Evolutionary conservation across 2,329 filamentous ascomycete species (phyloP), one percentile per base, ranked within the genome.

Genomic region (Fusarium citri): DNA sequence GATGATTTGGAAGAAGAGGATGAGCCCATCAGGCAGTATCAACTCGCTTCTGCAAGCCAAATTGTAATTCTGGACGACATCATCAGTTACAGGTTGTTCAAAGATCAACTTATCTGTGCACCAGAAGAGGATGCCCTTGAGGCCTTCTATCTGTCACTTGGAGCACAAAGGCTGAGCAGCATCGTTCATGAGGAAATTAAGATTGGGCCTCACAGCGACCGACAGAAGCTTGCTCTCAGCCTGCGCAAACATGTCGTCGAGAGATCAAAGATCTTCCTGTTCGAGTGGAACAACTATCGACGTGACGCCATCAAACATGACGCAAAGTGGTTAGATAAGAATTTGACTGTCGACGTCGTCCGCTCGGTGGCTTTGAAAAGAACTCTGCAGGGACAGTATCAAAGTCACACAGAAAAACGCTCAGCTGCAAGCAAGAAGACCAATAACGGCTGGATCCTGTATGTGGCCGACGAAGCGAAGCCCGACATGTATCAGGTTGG

Each of bases 401-500:
- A 93, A 73, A 89, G 88, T 22, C 91, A 93, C 77, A 90, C 85
- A 6, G 92, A 94, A 80, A 94, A 91, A 77, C 87, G 90, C 75
- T 94, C 90, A 20, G 94, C 92, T 25, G 92, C 91, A 37, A 89
- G 88, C 42, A 82, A 86, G 46, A 83, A 85, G 54, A 84, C 79
- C 25, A 81, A 81, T 18, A 82, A 82, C 20, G 86, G 87, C 18
- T 91, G 88, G 77, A 86, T 89, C 7, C 82, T 98, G n/a, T 97
- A 91, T 76, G 89, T 98, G 40, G 91, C 91, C 6, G 87, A 90
- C 12, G 87, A 85, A 30, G 80, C 84, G 3, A 88, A 88, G 63
- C 91, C 89, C 30, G 94, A 98, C 76, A 88, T 97, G 77, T 98
- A 97, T 78, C 94, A 99, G 81, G 91, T 99, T 70, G 96, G 94